A percentile compares a stretch with the other conserved stretches of the same genome.
phyloP scores from a whole-genome alignment of 192 early-diverging fungal species.

The Backusella australiensis region DNA sequence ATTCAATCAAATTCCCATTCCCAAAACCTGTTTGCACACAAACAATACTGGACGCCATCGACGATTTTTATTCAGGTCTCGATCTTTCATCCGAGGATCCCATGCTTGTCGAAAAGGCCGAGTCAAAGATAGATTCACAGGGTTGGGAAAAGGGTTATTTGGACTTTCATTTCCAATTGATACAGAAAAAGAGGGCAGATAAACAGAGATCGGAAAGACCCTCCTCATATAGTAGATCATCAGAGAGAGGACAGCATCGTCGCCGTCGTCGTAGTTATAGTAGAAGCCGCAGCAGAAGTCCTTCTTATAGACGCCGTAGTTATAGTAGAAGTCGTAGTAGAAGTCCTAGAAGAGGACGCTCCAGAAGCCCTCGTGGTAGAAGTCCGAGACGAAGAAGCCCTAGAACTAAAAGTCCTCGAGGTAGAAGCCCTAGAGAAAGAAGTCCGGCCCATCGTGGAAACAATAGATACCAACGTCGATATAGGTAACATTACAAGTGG shows the following conservation, averaged over 20 bases:
- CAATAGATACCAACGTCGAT: not conserved
- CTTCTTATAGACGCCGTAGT: not conserved
- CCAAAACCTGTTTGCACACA: not conserved
- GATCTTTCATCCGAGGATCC: not conserved
- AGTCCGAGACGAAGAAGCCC: slow-evolving; percentile 3
- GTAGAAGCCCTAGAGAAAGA: not conserved
- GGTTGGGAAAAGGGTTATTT: slow-evolving; percentile 29
- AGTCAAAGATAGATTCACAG: slow-evolving; percentile 12
- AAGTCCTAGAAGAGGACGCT: not conserved
- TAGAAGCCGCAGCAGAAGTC: not conserved
- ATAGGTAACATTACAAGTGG: not conserved
- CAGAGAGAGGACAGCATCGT: not conserved
- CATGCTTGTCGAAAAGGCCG: not conserved
- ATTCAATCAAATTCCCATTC: not conserved
- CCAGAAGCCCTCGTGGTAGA: slow-evolving; percentile 4
- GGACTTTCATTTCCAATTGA: not conserved
- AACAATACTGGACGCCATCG: not conserved
- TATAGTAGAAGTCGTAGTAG: not conserved
- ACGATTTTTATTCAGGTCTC: slow-evolving; percentile 20
- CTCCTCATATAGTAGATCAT: not conserved
- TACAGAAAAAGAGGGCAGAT: not conserved
- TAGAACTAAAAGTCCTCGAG: not conserved
- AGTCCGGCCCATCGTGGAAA: not conserved
- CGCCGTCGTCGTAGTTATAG: not conserved
- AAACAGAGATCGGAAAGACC: not conserved